phyloP scores from a whole-genome alignment of 2,329 filamentous ascomycete species.

The Neoascochyta sp. region DNA sequence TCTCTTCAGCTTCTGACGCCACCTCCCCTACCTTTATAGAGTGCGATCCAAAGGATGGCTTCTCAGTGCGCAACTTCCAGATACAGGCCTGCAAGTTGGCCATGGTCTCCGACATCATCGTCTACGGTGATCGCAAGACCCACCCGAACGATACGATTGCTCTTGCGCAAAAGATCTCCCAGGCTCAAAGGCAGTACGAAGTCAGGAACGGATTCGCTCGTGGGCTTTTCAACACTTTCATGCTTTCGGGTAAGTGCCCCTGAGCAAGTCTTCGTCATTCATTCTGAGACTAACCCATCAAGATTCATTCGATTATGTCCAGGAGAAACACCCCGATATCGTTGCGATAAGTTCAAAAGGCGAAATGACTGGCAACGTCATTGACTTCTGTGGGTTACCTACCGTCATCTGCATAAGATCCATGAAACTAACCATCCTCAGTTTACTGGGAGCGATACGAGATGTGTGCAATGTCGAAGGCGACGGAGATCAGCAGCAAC shows the following conservation, averaged over 20 bases:
- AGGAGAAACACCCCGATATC: slow-evolving; percentile 64
- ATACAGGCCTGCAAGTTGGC: slow-evolving; percentile 90
- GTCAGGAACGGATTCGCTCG: slow-evolving; percentile 56
- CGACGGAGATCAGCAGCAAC: slow-evolving; percentile 83
- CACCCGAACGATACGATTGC: slow-evolving; percentile 62
- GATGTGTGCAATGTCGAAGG: slow-evolving; percentile 89
- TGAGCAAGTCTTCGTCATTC: background rate
- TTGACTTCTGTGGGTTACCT: slow-evolving; percentile 68
- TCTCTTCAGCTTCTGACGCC: slow-evolving; percentile 51
- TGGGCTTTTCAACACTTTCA: slow-evolving; percentile 78
- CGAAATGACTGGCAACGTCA: slow-evolving; percentile 67
- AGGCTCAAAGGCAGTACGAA: slow-evolving; percentile 72
- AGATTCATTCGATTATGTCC: slow-evolving; percentile 51
- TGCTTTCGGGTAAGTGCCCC: slow-evolving; percentile 56
- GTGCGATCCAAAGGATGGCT: slow-evolving; percentile 81
- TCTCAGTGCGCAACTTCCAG: slow-evolving; percentile 95
- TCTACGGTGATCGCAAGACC: slow-evolving; percentile 74
- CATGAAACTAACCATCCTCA: slow-evolving; percentile 15
- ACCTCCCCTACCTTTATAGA: slow-evolving; percentile 66
- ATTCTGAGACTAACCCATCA: slow-evolving; percentile 8
- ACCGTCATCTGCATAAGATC: background rate
- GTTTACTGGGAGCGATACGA: slow-evolving; percentile 81
- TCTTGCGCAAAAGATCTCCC: slow-evolving; percentile 61
- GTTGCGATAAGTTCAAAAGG: slow-evolving; percentile 73
- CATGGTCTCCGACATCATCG: slow-evolving; percentile 82